These are phyloP conservation scores for Phytophthora multivora DNA, from an alignment of 352 stramenopile genomes.

Conservation along the genomic window DNA sequence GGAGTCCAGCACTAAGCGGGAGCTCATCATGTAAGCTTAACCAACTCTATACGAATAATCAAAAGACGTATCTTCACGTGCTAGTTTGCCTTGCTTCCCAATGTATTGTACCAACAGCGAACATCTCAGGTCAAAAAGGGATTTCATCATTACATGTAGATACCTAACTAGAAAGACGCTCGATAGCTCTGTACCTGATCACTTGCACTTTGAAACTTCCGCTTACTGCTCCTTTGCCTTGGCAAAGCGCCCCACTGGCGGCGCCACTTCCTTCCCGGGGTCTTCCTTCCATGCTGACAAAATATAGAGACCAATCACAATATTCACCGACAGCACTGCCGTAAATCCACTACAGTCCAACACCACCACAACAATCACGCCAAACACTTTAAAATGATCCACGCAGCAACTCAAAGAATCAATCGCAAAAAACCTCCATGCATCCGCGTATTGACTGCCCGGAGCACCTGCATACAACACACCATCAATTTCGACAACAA, in stretches of 20 bases:
- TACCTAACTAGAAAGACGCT: too few relatives aligned
- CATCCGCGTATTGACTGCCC: constrained; percentile 51
- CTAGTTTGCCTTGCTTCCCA: neutral
- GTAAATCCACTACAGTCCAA: constrained; percentile 70
- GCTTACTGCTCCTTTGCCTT: constrained; percentile 54
- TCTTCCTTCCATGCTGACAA: constrained; percentile 72
- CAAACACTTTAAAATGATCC: neutral
- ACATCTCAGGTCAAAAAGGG: too few relatives aligned
- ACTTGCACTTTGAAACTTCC: too few relatives aligned
- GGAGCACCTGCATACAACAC: constrained; percentile 23
- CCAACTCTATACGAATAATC: constrained; percentile 3
- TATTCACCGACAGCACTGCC: constrained; percentile 75
- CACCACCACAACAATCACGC: neutral
- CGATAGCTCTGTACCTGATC: too few relatives aligned
- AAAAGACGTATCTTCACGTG: neutral
- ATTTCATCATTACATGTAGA: too few relatives aligned
- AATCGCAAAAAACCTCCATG: constrained; percentile 58
- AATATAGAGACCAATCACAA: constrained; percentile 82
- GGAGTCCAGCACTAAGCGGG: constrained; percentile 40
- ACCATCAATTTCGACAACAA: neutral
- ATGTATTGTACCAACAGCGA: too few relatives aligned
- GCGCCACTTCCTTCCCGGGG: constrained; percentile 53
- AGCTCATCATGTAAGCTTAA: constrained; percentile 3
- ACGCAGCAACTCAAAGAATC: too few relatives aligned
- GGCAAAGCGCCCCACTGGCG: constrained; percentile 62